These are phyloP conservation scores for Phytophthora colocasiae DNA, from an alignment of 352 stramenopile genomes.

Conservation along the genomic window DNA sequence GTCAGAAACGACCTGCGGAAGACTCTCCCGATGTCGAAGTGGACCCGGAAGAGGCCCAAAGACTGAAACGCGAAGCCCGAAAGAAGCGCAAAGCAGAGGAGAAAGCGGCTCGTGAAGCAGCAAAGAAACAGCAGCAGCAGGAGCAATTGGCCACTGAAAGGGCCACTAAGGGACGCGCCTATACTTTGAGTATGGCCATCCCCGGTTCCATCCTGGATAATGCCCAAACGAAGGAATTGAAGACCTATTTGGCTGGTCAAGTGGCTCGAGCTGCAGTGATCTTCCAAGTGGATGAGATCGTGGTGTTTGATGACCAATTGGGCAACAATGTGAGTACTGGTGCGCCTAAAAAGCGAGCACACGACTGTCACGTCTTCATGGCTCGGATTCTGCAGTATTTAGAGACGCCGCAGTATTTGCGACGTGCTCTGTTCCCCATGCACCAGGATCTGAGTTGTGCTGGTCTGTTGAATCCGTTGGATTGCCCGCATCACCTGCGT, in stretches of 20 bases:
- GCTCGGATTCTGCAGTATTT: conserved; percentile 96
- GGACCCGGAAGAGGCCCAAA: conserved; percentile 34
- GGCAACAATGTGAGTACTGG: conserved; percentile 57
- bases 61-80: conserved; percentile 68
- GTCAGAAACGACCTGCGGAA: conserved; percentile 25
- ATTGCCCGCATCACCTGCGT: conserved; percentile 97
- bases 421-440: conserved; percentile 97
- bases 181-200: conserved; percentile 97
- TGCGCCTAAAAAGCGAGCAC: conserved; percentile 57
- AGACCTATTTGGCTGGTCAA: conserved; percentile 96
- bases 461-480: conserved; percentile 96
- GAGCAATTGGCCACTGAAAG: conserved; percentile 44
- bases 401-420: conserved; percentile 98
- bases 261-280: conserved; percentile 97
- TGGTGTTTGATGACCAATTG: conserved; percentile 98
- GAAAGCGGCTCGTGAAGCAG: conserved; percentile 44
- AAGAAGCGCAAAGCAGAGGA: conserved; percentile 78
- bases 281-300: conserved; percentile 98
- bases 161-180: conserved; percentile 69
- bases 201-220: conserved; percentile 97
- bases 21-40: neutral
- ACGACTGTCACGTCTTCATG: conserved; percentile 88
- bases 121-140: conserved; percentile 47
- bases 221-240: conserved; percentile 96
- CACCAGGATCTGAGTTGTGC: conserved; percentile 97